Conservation (phyloP, 257 asterid species). For the Leptodermis oblonga region DNA sequence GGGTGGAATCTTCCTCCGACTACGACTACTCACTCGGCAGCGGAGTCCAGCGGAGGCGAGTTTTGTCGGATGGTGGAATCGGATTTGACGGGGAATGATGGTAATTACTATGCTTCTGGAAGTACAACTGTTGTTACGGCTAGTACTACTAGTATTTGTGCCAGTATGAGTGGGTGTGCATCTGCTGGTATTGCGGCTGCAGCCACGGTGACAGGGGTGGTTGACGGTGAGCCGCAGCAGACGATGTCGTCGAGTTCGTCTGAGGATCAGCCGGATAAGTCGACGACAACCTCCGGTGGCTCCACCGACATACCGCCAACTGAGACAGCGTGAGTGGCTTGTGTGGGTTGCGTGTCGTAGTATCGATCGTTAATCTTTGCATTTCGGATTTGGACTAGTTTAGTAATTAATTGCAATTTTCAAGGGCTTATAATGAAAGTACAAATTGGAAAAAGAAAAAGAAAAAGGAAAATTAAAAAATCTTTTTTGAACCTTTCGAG, state of each 20-base stretch:
- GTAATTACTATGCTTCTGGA: neutral
- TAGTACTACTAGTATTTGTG: neutral
- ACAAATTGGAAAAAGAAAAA: neutral
- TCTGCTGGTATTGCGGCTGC: slow-evolving; percentile 25
- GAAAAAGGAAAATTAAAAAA: no score
- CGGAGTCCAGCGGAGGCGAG: slow-evolving; percentile 15
- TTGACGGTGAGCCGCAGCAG: slow-evolving; percentile 25
- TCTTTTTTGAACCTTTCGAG: neutral
- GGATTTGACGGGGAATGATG: slow-evolving; percentile 30
- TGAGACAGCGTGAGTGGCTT: slow-evolving; percentile 65
- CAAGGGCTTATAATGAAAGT: slow-evolving; percentile 11
- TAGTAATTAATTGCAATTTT: slow-evolving; percentile 22
- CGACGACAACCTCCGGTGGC: slow-evolving; percentile 45
- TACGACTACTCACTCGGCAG: slow-evolving; percentile 4
- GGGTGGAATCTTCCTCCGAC: slow-evolving; percentile 59
- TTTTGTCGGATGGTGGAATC: slow-evolving; percentile 32
- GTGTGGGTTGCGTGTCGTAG: slow-evolving; percentile 3
- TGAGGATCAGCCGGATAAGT: slow-evolving; percentile 62
- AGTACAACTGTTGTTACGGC: neutral
- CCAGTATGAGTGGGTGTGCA: neutral
- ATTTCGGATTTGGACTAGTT: slow-evolving; percentile 5
- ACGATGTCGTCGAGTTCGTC: slow-evolving; percentile 69
- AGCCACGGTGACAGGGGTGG: slow-evolving; percentile 37
- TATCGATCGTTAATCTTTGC: neutral
- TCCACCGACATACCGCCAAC: slow-evolving; percentile 38